Conservation (phyloP, 176 grass and related monocot species). For the Triticum urartu region DNA sequence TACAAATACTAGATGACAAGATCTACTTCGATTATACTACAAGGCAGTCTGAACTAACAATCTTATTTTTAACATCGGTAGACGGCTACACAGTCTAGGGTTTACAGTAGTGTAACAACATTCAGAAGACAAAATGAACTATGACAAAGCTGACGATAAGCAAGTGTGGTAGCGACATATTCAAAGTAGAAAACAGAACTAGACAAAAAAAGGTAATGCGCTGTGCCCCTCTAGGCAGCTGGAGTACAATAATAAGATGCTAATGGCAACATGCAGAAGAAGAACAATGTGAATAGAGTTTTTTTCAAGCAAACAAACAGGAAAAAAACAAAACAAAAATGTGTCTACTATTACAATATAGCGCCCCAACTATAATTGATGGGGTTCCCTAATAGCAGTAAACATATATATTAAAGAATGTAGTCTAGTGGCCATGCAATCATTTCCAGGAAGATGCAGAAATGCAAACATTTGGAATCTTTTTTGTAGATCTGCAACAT, state of each 20-base stretch:
- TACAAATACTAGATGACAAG: background rate
- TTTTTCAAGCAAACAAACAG: background rate
- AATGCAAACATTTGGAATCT: background rate
- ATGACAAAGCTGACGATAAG: background rate
- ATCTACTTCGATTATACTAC: background rate
- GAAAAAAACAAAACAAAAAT: background rate
- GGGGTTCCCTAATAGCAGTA: background rate
- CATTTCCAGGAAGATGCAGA: background rate
- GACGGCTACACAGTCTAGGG: background rate
- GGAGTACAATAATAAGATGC: constrained; percentile 2
- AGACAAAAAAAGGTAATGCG: background rate
- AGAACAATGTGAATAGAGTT: background rate
- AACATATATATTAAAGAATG: background rate
- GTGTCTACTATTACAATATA: background rate
- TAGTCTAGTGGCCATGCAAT: constrained; percentile 5
- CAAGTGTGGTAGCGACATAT: background rate
- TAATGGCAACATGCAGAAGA: background rate
- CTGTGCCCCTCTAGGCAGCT: background rate
- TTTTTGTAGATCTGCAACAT: background rate
- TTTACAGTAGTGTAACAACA: background rate
- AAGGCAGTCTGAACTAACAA: constrained; percentile 1
- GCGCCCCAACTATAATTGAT: background rate
- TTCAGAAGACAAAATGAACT: background rate
- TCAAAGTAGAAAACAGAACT: background rate
- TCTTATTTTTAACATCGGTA: background rate